Base-by-base conservation (phyloP, 2,329 filamentous ascomycete species). In the Penicillium verrucosum region DNA sequence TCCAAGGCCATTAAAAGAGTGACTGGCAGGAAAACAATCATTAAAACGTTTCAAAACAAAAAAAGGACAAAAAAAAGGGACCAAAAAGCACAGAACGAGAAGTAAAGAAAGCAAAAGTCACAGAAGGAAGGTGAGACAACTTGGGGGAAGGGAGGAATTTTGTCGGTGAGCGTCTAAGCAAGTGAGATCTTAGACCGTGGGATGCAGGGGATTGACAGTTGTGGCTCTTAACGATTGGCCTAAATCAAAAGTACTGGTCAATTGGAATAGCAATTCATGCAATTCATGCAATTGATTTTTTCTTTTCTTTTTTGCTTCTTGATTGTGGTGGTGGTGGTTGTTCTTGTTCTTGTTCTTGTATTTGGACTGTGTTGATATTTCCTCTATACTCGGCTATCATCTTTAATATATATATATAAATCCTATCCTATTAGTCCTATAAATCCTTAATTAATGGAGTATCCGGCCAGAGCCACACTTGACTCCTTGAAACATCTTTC, bases 1-100 rank as follows among this genome's bases (percentile, higher is more conserved):
- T 64, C 44, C 45, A 56, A 60, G 37, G 64, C 67, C 67, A 69
- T 69, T 63, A 71, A 70, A 70, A 66, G 69, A 72, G 65, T 58
- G 68, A 68, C 61, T 64, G 64, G 65, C 59, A 63, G 53, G 54
- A 54, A 55, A 55, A 40, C 46, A 54, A 57, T 49, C 62, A 64
- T 63, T 59, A 65, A 58, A 52, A 36, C 44, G 55, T 59, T 62
- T 62, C 60, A 61, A 65, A 61, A 51, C 18, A 18, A 18, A 18
- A 18, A 18, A 18, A 18, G 18, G 18, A 18, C 48, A 29, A 45
- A 36, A 59, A 59, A 46, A 56, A 58, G 60, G 59, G 63, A 65
- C 18, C 61, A 51, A 52, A 45, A 37, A 61, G 60, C 47, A 54
- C 58, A 38, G 3, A 5, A 30, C 11, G 11, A 32, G n/a, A 21